These are phyloP conservation scores for Abrus precatorius DNA, from an alignment of 306 rosid species.

Conservation along the genomic window DNA sequence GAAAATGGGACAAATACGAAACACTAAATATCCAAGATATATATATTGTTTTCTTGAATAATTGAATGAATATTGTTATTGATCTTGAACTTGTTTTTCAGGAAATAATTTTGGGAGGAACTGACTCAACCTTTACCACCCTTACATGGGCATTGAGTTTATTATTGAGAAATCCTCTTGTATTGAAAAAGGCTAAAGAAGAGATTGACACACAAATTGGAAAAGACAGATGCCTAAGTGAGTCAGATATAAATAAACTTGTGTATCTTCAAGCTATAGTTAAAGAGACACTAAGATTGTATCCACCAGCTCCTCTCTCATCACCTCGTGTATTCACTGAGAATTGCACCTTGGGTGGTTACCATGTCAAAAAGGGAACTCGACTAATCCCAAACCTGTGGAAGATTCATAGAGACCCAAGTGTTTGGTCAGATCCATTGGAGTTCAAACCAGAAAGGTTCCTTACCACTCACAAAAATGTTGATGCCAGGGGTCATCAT, in stretches of 20 bases:
- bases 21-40: too few species aligned
- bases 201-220: conserved; percentile 43
- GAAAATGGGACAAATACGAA: too few species aligned
- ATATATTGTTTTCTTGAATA: too few species aligned
- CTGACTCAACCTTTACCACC: not conserved
- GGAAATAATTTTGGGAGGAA: not conserved
- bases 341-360: conserved; percentile 30
- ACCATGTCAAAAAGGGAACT: conserved; percentile 27
- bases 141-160: conserved; percentile 38
- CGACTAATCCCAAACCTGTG: conserved; percentile 30
- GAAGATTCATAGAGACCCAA: conserved; percentile 35
- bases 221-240: not conserved
- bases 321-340: conserved; percentile 20
- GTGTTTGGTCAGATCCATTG: conserved; percentile 35
- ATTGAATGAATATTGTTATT: too few species aligned
- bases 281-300: conserved; percentile 41
- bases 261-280: conserved; percentile 41
- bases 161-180: conserved; percentile 4
- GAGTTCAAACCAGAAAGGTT: conserved; percentile 51
- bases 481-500: conserved; percentile 41
- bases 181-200: conserved; percentile 20
- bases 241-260: conserved; percentile 19
- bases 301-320: not conserved
- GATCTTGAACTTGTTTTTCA: conserved; percentile 17
- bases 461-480: conserved; percentile 41